Evolutionary conservation across 371 early-diverging fungal genomes (phyloP).

Genomic region (Circinella umbellata): DNA sequence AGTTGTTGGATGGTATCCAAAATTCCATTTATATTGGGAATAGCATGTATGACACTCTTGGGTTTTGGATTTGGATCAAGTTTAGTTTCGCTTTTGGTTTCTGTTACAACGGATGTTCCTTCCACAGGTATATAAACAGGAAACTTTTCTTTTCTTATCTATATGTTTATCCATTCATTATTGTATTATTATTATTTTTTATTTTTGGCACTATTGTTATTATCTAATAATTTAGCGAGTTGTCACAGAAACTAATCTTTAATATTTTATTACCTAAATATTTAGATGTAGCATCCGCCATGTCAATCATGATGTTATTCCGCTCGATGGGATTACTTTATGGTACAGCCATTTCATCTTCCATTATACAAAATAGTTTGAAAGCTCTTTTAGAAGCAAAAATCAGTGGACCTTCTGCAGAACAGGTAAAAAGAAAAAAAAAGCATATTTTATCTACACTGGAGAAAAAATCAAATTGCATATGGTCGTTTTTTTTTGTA

Average conservation of each 20-base stretch:
- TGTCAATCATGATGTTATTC: conserved; percentile 9
- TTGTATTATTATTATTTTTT: too few relatives aligned
- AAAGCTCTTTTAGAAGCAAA: conserved; percentile 3
- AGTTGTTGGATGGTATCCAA: conserved; percentile 7
- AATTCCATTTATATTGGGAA: conserved; percentile 3
- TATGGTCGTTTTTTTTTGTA: background rate
- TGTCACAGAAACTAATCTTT: too few relatives aligned
- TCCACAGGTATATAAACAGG: background rate
- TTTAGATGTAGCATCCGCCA: conserved; percentile 14
- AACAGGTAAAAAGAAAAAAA: background rate
- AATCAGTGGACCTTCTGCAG: conserved; percentile 8
- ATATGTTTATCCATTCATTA: too few relatives aligned
- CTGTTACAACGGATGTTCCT: conserved; percentile 1
- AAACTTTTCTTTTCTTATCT: too few relatives aligned
- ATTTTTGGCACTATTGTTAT: too few relatives aligned
- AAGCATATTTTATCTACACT: too few relatives aligned
- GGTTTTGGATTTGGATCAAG: conserved; percentile 11
- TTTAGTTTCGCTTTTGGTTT: conserved; percentile 3
- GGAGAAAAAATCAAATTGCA: too few relatives aligned
- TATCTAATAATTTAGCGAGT: too few relatives aligned
- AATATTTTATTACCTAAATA: too few relatives aligned
- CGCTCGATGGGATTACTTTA: conserved; percentile 5
- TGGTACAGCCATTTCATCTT: conserved; percentile 11
- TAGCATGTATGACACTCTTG: background rate
- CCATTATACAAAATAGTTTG: conserved; percentile 11